Evolutionary conservation across 768 basidiomycete species (phyloP), one percentile per base, ranked within the genome.

Genomic region (Sutorius australiensis): DNA sequence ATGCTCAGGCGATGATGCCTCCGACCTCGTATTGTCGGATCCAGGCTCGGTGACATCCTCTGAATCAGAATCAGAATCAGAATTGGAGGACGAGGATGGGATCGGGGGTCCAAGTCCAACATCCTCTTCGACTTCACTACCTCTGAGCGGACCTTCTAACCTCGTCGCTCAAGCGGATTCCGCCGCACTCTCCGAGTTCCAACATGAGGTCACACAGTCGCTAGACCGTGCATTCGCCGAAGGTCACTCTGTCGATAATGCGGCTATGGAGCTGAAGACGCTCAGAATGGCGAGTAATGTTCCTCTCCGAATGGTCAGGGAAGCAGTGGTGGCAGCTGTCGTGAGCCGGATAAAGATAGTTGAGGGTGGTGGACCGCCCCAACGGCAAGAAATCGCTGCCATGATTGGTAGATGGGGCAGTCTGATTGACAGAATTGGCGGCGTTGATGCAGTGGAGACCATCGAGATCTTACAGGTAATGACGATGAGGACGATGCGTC

Each of bases 251-350:
- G 86, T 95, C 42, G 92, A 95, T 60, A 93, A 97, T 68, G 93
- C 94, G 1, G 79, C 90, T 1, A 88, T 98, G 56, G 95, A 98
- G 67, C 79, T 98, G 54, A 93, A 95, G 74, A 97, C 95, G 40
- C 80, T 99, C 41, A 89, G 95, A 45, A 95, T 98, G 92, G 92
- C 93, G 33, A 90, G 87, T 63, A 98, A 98, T 62, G 95, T 98
- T 27, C 81, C 90, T 11, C 78, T 97, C 17, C 80, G 79, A n/a
- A 78, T 84, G 46, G 94, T 97, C 14, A 79, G 89, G 47, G 88
- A 94, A 69, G 89, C 88, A 14, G 91, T 98, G n/a, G 77, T 98
- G 34, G 79, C 79, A n/a, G 89, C 84, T 36, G 78, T 98, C 53
- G 84, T 95, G 50, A 82, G 84, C 54, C 80, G 80, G 54, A 85